Percentiles rank a stretch among this genome's conserved stretches.
Evolutionary conservation across 2,329 filamentous ascomycete species (phyloP).

Genomic region (Beauveria brongniartii): DNA sequence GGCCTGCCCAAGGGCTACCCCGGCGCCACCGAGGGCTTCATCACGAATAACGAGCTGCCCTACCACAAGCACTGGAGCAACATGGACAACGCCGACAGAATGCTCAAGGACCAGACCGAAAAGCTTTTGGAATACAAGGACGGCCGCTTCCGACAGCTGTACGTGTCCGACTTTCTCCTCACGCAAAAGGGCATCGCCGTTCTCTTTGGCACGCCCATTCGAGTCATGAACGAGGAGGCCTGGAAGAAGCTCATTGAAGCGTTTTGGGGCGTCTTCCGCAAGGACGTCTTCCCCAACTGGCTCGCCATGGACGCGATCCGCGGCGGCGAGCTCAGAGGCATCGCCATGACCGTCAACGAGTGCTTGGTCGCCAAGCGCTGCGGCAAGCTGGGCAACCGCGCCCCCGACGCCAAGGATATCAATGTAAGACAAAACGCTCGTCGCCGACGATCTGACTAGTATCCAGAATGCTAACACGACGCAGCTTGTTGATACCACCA

Average conservation of each 20-base stretch:
- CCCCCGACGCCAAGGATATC: constrained; percentile 6
- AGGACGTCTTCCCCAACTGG: constrained; percentile 25
- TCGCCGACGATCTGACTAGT: no score
- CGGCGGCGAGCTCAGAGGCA: constrained; percentile 17
- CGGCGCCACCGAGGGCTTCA: constrained; percentile 21
- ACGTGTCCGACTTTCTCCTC: constrained; percentile 21
- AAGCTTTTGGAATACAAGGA: constrained; percentile 7
- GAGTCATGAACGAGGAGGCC: constrained; percentile 11
- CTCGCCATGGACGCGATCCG: constrained; percentile 23
- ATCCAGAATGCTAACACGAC: not conserved
- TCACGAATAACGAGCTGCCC: constrained; percentile 20
- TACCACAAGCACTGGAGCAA: constrained; percentile 19
- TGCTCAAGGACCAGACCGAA: constrained; percentile 18
- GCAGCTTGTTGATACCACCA: no score
- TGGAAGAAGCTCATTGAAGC: constrained; percentile 18
- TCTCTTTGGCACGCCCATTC: constrained; percentile 10
- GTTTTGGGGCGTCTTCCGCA: constrained; percentile 19
- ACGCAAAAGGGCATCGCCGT: constrained; percentile 14
- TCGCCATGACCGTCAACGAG: constrained; percentile 23
- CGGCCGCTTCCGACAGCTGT: constrained; percentile 13
- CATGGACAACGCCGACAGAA: not conserved
- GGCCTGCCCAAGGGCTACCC: constrained; percentile 15
- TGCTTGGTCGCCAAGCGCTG: constrained; percentile 22
- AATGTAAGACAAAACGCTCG: not conserved
- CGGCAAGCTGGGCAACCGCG: constrained; percentile 17